Evolutionary conservation across 352 stramenopile genomes (phyloP), one percentile per base, ranked within the genome.

Genomic region (Pythium scleroteichum): DNA sequence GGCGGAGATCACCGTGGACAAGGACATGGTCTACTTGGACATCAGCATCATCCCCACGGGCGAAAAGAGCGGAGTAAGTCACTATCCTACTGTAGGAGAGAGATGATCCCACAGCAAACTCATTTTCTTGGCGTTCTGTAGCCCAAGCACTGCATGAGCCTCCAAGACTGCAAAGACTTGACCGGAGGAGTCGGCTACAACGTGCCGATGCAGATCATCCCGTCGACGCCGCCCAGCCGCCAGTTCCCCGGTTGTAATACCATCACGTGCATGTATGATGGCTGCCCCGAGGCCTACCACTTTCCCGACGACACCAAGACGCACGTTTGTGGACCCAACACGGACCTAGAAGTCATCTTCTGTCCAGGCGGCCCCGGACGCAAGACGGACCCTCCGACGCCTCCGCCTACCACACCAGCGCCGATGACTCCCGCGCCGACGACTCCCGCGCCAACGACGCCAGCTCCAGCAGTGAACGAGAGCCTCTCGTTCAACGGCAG

Each of bases 141-240:
- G 77, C 79, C 79, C 39, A 66, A 59, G 0, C 33, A 58, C 14
- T 92, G 82, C 59, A 23, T 22, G 19, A 81, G 65, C 13, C 62
- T 89, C 16, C 64, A 60, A 1, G 73, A 79, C 0, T 92, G 82
- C 75, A 83, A 85, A 64, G 2, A 29, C 13, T 10, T 72, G 47
- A 90, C 82, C 1, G 68, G 71, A 14, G 75, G 80, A 40, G 59
- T 64, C 17, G 77, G 82, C 19, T 92, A 79, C 75, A 92, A 92
- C 60, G 64, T 73, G 16, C 62, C 82, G 17, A 84, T 92, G 78
- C 67, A 82, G 62, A 85, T 90, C 51, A 62, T 66, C 1, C 78
- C 78, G 8, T 50, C 33, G 10, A 17, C 26, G 17, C 45, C 22
- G 1, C n/a, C 52, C 14, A 47, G 44, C 20, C 4, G 12, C 9